A percentile compares a stretch with the other conserved stretches of the same genome.
Conservation (phyloP, 768 basidiomycete species). For the Boletus rubescentipes region DNA sequence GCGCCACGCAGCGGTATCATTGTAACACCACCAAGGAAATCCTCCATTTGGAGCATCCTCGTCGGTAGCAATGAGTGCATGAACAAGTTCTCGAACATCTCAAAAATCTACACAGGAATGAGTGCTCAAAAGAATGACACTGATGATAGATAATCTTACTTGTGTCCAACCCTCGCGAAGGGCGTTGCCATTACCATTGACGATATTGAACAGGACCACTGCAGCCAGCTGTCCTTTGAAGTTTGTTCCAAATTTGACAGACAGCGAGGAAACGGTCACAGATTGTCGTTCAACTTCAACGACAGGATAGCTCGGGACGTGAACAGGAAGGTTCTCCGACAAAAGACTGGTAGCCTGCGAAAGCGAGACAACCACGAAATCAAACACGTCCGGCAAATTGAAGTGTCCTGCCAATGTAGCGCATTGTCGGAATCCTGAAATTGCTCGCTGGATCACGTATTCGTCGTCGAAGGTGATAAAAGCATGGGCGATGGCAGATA, state of each 20-base stretch:
- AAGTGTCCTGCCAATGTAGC: conserved; percentile 91
- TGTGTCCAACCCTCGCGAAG: conserved; percentile 95
- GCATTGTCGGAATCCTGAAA: conserved; percentile 95
- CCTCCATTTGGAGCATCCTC: conserved; percentile 95
- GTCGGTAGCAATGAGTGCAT: conserved; percentile 88
- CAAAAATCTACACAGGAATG: conserved; percentile 70
- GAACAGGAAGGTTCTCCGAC: conserved; percentile 65
- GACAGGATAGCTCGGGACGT: conserved; percentile 81
- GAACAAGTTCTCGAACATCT: conserved; percentile 97
- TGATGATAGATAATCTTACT: conserved; percentile 40
- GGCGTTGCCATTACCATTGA: conserved; percentile 93
- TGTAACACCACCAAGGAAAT: conserved; percentile 93
- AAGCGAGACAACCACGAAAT: conserved; percentile 91
- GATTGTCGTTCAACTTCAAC: conserved; percentile 88
- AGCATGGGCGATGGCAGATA: conserved; percentile 93
- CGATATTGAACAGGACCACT: conserved; percentile 95
- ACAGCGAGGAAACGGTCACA: conserved; percentile 87
- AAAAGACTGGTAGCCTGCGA: conserved; percentile 89
- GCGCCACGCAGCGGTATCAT: conserved; percentile 87
- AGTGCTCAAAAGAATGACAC: background rate
- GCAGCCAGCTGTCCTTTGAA: conserved; percentile 95
- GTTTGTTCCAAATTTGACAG: conserved; percentile 92
- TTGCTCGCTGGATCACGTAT: conserved; percentile 91
- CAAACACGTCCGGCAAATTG: conserved; percentile 91
- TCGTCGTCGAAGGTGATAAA: conserved; percentile 97